Evolutionary conservation across 371 early-diverging fungal genomes (phyloP), one percentile per base, ranked within the genome.

Genomic region (Zychaea mexicana): DNA sequence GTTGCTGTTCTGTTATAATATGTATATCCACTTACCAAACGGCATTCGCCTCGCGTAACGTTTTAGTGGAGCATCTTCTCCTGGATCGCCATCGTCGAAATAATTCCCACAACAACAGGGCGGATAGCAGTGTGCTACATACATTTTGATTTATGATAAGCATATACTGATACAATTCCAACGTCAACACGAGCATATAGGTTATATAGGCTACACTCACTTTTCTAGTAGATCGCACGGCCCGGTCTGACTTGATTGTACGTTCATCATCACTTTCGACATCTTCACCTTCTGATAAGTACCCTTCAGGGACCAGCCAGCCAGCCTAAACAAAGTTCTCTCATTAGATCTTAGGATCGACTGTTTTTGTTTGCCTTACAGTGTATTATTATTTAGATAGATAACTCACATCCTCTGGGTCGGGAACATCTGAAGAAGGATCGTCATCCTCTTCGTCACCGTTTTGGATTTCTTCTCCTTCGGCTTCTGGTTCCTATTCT

Each of bases 401-500:
- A 7, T 42, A 13, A 33, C 66, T 57, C 71, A 76, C 73, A 70
- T 76, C 78, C 32, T 75, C 81, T 17, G 76, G 74, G 36, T 82
- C 77, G 69, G 76, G 75, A 66, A 70, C 56, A 39, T 85, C 84
- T 8, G 70, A 68, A n/a, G 57, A 57, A 0, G 62, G 56, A 49
- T 85, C 87, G 28, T 84, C 83, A 2, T 85, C 89, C 9, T 87
- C 86, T 28, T 91, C 93, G 60, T 89, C 92, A n/a, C 91, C 93
- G 64, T 90, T 91, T 55, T 83, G 85, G 21, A 91, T 67, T 49
- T 94, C 94, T 65, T 95, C 96, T 15, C 96, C 96, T 64, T 92
- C 92, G 19, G 91, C 95, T 30, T 93, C 95, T 24, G 88, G 91
- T 28, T 92, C 94, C 96, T 95, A 96, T 74, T 95, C 96, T 0